Percentiles rank a stretch among this genome's conserved stretches.
Conservation (phyloP, 1,139 yeast genomes). For the Lodderomyces parapsilosis region DNA sequence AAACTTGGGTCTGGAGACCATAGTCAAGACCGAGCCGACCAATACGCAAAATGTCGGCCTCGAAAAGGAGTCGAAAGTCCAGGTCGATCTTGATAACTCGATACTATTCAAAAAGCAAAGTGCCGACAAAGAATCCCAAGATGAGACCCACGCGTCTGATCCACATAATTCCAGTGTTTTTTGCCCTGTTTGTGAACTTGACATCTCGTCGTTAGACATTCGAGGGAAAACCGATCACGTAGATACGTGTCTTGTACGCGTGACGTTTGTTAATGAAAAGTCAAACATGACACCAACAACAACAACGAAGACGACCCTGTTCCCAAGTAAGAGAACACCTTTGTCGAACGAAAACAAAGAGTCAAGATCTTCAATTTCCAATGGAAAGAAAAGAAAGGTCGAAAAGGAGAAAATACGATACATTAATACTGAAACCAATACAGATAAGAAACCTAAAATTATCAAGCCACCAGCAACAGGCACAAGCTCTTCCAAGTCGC, state of each 20-base stretch:
- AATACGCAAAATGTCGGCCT: neutral
- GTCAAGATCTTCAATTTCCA: too few relatives aligned
- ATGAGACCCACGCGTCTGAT: neutral
- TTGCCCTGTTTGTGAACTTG: conserved; percentile 22
- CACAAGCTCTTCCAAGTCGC: conserved; percentile 11
- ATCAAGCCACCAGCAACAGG: conserved; percentile 25
- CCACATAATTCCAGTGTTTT: conserved; percentile 4
- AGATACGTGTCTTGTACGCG: conserved; percentile 45
- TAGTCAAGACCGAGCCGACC: neutral
- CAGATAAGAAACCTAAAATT: conserved; percentile 11
- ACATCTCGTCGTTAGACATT: conserved; percentile 18
- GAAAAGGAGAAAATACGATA: conserved; percentile 19
- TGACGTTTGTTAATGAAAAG: conserved; percentile 12
- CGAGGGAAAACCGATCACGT: conserved; percentile 56
- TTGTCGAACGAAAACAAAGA: conserved; percentile 4
- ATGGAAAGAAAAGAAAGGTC: conserved; percentile 18
- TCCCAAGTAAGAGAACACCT: neutral
- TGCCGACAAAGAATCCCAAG: neutral
- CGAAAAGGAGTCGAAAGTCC: neutral
- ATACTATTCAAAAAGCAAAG: neutral
- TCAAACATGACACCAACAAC: conserved; percentile 6
- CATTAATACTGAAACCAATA: conserved; percentile 13
- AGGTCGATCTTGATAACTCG: neutral
- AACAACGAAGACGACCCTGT: too few relatives aligned
- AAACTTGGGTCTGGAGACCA: neutral